Evolutionary conservation across 768 basidiomycete genomes (phyloP).

Genomic region (Porpolomopsis calyptriformis): DNA sequence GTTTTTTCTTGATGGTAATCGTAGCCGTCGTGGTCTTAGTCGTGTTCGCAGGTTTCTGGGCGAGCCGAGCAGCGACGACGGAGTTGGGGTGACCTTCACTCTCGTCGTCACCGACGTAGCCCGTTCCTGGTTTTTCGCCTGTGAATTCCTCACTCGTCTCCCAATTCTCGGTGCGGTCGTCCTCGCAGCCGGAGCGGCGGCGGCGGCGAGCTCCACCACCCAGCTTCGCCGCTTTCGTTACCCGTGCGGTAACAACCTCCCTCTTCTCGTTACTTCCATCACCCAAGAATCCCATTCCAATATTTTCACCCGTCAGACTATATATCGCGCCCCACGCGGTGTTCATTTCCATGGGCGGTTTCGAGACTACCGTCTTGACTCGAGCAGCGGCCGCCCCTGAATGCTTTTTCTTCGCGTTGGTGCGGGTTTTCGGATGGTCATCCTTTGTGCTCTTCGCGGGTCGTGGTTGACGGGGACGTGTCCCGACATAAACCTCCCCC

Average conservation of each 20-base stretch:
- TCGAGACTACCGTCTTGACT: background rate
- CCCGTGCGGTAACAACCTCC: background rate
- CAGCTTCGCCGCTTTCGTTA: background rate
- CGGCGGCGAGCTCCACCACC: background rate
- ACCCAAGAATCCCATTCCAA: background rate
- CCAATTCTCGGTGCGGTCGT: conserved; percentile 2
- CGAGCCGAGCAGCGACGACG: too few species aligned
- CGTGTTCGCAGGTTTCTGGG: too few species aligned
- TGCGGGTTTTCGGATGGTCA: too few species aligned
- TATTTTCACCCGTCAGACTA: background rate
- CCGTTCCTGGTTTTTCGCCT: conserved; percentile 2
- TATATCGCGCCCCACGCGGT: background rate
- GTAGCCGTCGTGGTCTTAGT: too few species aligned
- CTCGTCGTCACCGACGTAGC: background rate
- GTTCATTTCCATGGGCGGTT: background rate
- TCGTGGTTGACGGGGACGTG: too few species aligned
- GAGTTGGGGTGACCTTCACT: too few species aligned
- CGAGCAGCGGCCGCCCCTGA: too few species aligned
- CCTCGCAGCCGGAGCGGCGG: background rate
- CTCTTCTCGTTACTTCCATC: background rate
- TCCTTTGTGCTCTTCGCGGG: too few species aligned
- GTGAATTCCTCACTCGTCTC: conserved; percentile 3
- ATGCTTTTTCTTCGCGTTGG: too few species aligned
- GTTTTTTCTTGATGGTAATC: too few species aligned
- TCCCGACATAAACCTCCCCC: conserved; percentile 4